These are phyloP conservation scores for Citrus hindsii DNA, from an alignment of 345 rosid species.

Conservation along the genomic window DNA sequence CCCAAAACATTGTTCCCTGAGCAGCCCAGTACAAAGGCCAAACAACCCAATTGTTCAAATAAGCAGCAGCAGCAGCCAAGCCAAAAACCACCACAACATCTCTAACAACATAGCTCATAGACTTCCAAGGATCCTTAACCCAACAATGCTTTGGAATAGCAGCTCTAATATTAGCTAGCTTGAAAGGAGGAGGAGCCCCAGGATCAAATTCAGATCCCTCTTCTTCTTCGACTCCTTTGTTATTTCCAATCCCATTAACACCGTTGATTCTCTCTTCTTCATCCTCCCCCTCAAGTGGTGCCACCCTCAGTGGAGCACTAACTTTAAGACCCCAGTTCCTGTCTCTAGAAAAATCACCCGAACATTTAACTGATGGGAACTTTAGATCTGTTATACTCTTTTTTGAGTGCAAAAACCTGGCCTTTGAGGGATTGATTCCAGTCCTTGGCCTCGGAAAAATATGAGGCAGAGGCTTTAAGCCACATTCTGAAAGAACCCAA, in stretches of 20 bases:
- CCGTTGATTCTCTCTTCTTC: slow-evolving; percentile 13
- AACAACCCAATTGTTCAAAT: slow-evolving; percentile 39
- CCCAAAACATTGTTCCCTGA: slow-evolving; percentile 75
- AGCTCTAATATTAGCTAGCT: slow-evolving; percentile 41
- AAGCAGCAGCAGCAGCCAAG: slow-evolving; percentile 44
- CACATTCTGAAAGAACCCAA: slow-evolving; percentile 71
- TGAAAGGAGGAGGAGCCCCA: slow-evolving; percentile 44
- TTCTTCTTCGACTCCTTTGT: background rate
- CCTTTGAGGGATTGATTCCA: slow-evolving; percentile 24
- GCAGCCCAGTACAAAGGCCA: slow-evolving; percentile 63
- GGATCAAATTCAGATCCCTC: slow-evolving; percentile 20
- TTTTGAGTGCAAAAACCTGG: slow-evolving; percentile 22
- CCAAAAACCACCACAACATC: slow-evolving; percentile 42
- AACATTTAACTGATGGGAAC: slow-evolving; percentile 10
- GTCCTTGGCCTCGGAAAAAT: slow-evolving; percentile 43
- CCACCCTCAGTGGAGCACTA: slow-evolving; percentile 32
- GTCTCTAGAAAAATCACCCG: slow-evolving; percentile 9
- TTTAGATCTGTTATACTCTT: slow-evolving; percentile 18
- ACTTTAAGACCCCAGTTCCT: slow-evolving; percentile 49
- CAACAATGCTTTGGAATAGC: slow-evolving; percentile 62
- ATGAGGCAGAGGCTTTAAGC: slow-evolving; percentile 63
- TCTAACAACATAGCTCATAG: slow-evolving; percentile 49
- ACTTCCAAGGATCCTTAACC: slow-evolving; percentile 53
- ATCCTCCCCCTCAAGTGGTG: slow-evolving; percentile 21
- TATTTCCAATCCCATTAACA: slow-evolving; percentile 7